Conservation (phyloP, 78 protist species). For the Protostelium mycophagum region DNA sequence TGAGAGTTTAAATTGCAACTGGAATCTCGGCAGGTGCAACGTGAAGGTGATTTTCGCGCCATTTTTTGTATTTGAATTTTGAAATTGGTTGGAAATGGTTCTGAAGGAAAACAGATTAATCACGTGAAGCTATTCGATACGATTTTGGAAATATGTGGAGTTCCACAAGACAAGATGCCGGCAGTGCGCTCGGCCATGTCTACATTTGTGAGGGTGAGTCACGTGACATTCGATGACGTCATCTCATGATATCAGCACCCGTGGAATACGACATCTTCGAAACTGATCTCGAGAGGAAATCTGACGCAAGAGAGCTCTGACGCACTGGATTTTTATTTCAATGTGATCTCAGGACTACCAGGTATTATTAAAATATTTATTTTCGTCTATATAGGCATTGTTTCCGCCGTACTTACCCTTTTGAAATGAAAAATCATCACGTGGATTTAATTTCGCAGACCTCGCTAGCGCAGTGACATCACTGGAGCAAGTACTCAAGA, state of each 20-base stretch:
- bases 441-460: too few relatives aligned
- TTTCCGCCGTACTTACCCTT: background rate
- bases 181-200: background rate
- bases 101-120: background rate
- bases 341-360: background rate
- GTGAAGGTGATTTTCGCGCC: background rate
- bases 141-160: background rate
- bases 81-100: background rate
- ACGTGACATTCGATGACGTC: background rate
- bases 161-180: background rate
- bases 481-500: background rate
- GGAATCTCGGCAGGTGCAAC: conserved; percentile 7
- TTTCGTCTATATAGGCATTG: too few relatives aligned
- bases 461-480: background rate
- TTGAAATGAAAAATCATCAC: too few relatives aligned
- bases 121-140: background rate
- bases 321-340: background rate
- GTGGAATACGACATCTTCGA: background rate
- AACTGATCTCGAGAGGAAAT: background rate
- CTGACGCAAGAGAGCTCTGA: background rate
- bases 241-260: background rate
- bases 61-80: too few relatives aligned
- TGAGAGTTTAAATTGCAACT: conserved; percentile 17
- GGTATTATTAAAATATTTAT: too few relatives aligned
- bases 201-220: background rate